Evolutionary conservation across 2,329 filamentous ascomycete genomes (phyloP).

Genomic region (Aspergillus puulaauensis): DNA sequence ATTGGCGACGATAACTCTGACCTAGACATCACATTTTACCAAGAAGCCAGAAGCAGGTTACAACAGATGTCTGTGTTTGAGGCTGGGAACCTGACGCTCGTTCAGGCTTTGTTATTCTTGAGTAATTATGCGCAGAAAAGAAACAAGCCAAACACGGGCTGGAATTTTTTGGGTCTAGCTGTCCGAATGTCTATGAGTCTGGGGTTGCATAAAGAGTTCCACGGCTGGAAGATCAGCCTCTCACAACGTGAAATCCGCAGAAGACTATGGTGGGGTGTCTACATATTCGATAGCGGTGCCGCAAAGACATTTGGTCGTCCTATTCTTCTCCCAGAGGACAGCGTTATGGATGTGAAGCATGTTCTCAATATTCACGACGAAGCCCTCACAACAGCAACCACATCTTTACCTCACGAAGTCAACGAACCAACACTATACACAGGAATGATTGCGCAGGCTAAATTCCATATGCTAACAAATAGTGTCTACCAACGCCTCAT

Average conservation of each 20-base stretch:
- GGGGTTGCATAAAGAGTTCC: slow-evolving; percentile 53
- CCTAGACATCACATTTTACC: slow-evolving; percentile 47
- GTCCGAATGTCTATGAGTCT: slow-evolving; percentile 51
- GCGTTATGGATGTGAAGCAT: slow-evolving; percentile 45
- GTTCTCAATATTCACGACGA: slow-evolving; percentile 48
- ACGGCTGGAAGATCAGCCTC: slow-evolving; percentile 47
- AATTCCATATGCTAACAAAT: slow-evolving; percentile 46
- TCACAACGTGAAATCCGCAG: slow-evolving; percentile 43
- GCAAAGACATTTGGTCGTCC: slow-evolving; percentile 53
- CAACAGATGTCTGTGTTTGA: slow-evolving; percentile 49
- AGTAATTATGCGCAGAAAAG: slow-evolving; percentile 53
- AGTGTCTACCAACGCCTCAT: slow-evolving; percentile 47
- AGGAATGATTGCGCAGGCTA: slow-evolving; percentile 42
- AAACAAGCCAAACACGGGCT: slow-evolving; percentile 53
- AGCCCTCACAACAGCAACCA: slow-evolving; percentile 37
- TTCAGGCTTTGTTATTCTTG: slow-evolving; percentile 49
- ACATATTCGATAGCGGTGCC: slow-evolving; percentile 51
- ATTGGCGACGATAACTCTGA: slow-evolving; percentile 42
- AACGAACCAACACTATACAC: slow-evolving; percentile 45
- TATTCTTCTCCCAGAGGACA: slow-evolving; percentile 45
- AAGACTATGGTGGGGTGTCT: slow-evolving; percentile 45
- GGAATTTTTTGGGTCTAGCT: slow-evolving; percentile 51
- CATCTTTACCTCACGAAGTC: slow-evolving; percentile 36
- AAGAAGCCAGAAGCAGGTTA: slow-evolving; percentile 47
- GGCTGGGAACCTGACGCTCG: slow-evolving; percentile 49